These are phyloP conservation scores for Aurantiochytrium sp. DNA, from an alignment of 108 stramenopile genomes.

Conservation along the genomic window DNA sequence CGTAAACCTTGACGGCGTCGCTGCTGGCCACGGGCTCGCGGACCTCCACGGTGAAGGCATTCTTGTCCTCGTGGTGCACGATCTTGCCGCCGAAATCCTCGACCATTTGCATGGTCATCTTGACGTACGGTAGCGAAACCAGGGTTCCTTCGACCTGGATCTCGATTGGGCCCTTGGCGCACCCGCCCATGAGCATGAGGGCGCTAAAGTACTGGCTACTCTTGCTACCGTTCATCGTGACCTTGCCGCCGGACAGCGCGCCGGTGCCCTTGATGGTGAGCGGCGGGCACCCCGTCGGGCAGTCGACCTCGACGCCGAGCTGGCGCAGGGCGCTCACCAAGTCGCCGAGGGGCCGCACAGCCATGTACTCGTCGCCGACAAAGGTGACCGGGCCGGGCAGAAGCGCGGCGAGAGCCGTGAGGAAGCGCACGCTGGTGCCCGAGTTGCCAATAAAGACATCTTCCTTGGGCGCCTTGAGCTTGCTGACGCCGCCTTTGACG, in stretches of 20 bases:
- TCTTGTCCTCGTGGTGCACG: neutral
- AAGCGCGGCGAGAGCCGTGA: neutral
- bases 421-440: constrained; percentile 29
- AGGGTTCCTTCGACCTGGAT: constrained; percentile 25
- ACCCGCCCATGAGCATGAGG: neutral
- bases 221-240: neutral
- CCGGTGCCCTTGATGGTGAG: constrained; percentile 31
- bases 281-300: constrained; percentile 24
- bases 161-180: neutral
- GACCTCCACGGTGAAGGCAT: neutral
- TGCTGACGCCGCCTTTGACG: constrained; percentile 13
- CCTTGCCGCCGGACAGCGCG: neutral
- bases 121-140: constrained; percentile 29
- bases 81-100: neutral
- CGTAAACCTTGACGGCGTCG: neutral
- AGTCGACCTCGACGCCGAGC: constrained; percentile 8
- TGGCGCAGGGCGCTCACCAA: constrained; percentile 27
- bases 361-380: constrained; percentile 36
- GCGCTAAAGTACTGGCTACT: constrained; percentile 35
- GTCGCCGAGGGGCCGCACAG: constrained; percentile 3
- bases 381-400: neutral
- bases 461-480: neutral
- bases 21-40: neutral
- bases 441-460: constrained; percentile 23
- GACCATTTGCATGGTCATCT: constrained; percentile 33